Base-by-base conservation (phyloP, 2,329 filamentous ascomycete species). In the Penicillium carneum region DNA sequence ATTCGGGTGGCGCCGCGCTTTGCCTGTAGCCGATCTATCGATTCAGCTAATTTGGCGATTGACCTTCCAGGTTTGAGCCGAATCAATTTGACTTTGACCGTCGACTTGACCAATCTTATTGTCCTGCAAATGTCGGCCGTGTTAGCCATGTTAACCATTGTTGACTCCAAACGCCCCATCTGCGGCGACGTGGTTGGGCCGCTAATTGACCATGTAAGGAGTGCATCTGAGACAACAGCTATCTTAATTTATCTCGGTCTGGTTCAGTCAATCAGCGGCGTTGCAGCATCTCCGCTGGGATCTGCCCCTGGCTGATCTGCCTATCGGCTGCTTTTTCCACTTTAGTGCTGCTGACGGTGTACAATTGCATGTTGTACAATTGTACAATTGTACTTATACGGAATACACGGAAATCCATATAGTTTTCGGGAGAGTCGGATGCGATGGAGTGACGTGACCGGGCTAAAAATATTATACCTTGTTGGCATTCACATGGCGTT, bases 221-320 rank as follows among this genome's bases (percentile, higher is more conserved):
- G 65, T 58, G 51, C 64, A 55, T 65, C 62, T 55, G 63, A 67
- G 59, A 69, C 65, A 67, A 48, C 38, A 20, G 55, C 47, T 55
- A 53, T 57, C 53, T 63, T 59, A 34, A 55, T 59, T 43, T 58
- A 36, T 47, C 16, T 59, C 16, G 41, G 33, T 26, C n/a, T 34
- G 46, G 39, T n/a, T 66, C 59, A 38, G 41, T 61, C 59, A 59
- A 63, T 61, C 53, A 58, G 57, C 51, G 38, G 33, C 33, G 31
- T 58, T 41, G 33, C 41, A 41, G 33, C 50, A 57, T 56, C 23
- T 59, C 34, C 49, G 31, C 20, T 43, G 23, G 20, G 51, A 56
- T 59, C 41, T 38, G 4, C 18, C 20, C 31, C 16, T 56, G 12
- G 12, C 18, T n/a, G 51, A 56, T 60, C 36, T 49, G 8, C 57